Base-by-base conservation (phyloP, 2,329 filamentous ascomycete species). In the Penicillium hordei region DNA sequence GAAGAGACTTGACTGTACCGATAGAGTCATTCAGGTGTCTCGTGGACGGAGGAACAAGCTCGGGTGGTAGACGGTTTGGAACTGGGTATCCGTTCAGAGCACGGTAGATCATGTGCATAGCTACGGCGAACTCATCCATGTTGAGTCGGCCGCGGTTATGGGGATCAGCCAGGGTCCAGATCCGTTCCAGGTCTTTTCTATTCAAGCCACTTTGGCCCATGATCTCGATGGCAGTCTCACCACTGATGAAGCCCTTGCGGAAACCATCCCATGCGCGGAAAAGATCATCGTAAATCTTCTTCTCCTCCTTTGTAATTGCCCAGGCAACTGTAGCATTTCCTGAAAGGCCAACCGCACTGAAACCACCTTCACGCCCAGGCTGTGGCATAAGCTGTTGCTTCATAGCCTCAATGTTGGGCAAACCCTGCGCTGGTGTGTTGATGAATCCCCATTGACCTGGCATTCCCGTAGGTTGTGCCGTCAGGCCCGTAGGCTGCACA, bases 391-490 rank as follows among this genome's bases (percentile, higher is more conserved):
- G 94, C 61, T 92, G 90, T 57, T 91, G 89, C 69, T 96, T 91
- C 50, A 99, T 79, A 23, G 91, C 90, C 71, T 97, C 92, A 51
- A 99, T 95, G 67, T 97, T 97, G 1, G 94, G 94, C 61, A 99
- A 78, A 1, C 93, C 94, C 40, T 87, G 89, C 5, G 93, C 85
- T 2, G 94, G 94, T 2, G 92, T 90, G 75, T 99, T 99, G 33
- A 97, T 94, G 54, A 97, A 85, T n/a, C 94, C 94, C 94, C 94
- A 99, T 72, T 97, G 94, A 15, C 94, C 94, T 6, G 94, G 93
- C 36, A 86, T 81, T 12, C 94, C 94, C 3, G 94, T 99, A 5
- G 94, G 94, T 72, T 99, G 94, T n/a, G 92, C 87, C 68, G 95
- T 93, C 61, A 99, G 75, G 2, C 84, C 82, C 48, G 94, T 99